Conservation (phyloP, 495 filamentous ascomycete genomes). For the Staphylotrichum longicolle region DNA sequence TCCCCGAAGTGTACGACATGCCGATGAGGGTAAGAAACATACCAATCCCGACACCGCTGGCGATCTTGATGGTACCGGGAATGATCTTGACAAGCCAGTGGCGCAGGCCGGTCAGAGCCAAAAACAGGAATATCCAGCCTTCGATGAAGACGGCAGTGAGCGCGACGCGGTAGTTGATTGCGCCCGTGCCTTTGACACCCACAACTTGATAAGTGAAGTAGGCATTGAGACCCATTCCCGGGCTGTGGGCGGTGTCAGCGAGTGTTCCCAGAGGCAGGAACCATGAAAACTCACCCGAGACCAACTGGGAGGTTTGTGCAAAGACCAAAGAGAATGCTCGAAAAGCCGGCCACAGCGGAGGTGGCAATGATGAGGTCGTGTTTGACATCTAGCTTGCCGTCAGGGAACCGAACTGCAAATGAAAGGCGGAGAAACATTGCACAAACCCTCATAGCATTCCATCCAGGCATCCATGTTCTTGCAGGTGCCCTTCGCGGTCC, state of each 20-base stretch:
- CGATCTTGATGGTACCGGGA: conserved; percentile 74
- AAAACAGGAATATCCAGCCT: conserved; percentile 60
- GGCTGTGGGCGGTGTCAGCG: conserved; percentile 43
- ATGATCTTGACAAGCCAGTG: conserved; percentile 83
- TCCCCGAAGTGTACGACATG: conserved; percentile 70
- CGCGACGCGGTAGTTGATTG: conserved; percentile 66
- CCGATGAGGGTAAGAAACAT: conserved; percentile 77
- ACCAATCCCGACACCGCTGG: conserved; percentile 77
- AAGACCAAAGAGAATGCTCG: conserved; percentile 52
- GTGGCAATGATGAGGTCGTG: conserved; percentile 78
- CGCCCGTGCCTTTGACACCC: conserved; percentile 64
- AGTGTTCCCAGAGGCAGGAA: not conserved
- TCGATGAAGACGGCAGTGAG: conserved; percentile 83
- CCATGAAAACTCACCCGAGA: conserved; percentile 51
- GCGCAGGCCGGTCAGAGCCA: conserved; percentile 74
- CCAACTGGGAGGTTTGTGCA: conserved; percentile 55
- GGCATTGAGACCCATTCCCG: conserved; percentile 77
- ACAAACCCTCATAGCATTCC: conserved; percentile 31
- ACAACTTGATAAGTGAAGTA: conserved; percentile 88
- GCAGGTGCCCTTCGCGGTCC: conserved; percentile 23
- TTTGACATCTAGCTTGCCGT: conserved; percentile 52
- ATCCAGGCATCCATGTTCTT: conserved; percentile 57
- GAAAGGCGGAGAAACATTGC: not conserved
- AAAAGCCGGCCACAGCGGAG: conserved; percentile 62
- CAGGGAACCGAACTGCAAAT: not conserved